Evolutionary conservation across 2,329 filamentous ascomycete genomes (phyloP).

Genomic region (Penicillium concentricum): DNA sequence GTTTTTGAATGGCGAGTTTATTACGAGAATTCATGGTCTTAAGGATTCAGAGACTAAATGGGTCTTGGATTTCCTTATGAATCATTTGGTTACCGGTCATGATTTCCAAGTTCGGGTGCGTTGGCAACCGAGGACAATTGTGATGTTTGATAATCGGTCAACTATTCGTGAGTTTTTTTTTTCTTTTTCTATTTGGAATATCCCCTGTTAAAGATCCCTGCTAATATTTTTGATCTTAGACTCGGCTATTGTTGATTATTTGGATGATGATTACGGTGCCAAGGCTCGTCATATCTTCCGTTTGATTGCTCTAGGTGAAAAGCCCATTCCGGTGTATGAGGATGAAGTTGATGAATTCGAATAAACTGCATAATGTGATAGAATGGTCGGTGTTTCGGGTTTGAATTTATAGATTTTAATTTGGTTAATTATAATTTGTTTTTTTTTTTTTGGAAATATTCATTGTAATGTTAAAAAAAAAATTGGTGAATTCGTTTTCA

Average conservation of each 20-base stretch:
- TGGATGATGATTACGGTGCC: conserved; percentile 46
- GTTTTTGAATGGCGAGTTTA: conserved; percentile 52
- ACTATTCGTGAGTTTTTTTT: conserved; percentile 42
- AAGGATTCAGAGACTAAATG: conserved; percentile 49
- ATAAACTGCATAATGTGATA: conserved; percentile 17
- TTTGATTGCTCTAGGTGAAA: conserved; percentile 50
- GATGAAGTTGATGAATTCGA: conserved; percentile 15
- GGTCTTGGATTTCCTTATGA: conserved; percentile 49
- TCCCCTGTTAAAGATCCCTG: too few species aligned
- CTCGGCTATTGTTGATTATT: conserved; percentile 52
- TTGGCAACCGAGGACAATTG: conserved; percentile 52
- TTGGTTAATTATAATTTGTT: background rate
- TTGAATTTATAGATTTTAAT: conserved; percentile 6
- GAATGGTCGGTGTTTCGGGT: conserved; percentile 19
- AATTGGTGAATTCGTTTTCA: conserved; percentile 10
- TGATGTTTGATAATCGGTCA: conserved; percentile 52
- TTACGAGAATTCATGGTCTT: conserved; percentile 48
- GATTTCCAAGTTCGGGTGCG: conserved; percentile 50
- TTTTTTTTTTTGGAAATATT: background rate
- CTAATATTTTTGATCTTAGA: conserved; percentile 37
- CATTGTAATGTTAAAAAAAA: background rate
- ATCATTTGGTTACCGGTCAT: conserved; percentile 48
- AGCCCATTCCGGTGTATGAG: conserved; percentile 48
- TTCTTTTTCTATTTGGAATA: too few species aligned
- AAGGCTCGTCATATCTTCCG: conserved; percentile 53